These are phyloP conservation scores for Phalaenopsis hybrid DNA, from an alignment of 116 monocot species.

Conservation along the genomic window DNA sequence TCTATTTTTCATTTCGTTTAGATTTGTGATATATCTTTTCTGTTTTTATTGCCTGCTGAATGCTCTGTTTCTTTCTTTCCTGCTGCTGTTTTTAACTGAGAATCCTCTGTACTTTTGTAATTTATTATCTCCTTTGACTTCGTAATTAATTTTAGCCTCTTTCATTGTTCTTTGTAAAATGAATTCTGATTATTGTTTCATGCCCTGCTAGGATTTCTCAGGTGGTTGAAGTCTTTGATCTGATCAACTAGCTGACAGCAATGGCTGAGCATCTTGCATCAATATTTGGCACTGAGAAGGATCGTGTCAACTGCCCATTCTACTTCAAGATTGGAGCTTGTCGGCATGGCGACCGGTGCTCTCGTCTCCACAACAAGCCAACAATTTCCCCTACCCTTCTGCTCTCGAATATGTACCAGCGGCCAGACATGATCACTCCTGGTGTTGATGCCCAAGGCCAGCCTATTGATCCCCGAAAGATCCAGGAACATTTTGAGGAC, in stretches of 20 bases:
- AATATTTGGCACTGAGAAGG: constrained; percentile 65
- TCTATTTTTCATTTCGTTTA: neutral
- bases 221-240: neutral
- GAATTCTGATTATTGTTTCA: constrained; percentile 1
- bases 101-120: neutral
- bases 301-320: constrained; percentile 63
- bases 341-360: constrained; percentile 59
- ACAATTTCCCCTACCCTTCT: constrained; percentile 52
- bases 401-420: constrained; percentile 59
- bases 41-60: neutral
- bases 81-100: neutral
- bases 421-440: constrained; percentile 61
- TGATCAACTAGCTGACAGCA: neutral
- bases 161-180: neutral
- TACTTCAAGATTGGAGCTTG: constrained; percentile 70
- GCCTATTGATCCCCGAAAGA: constrained; percentile 40
- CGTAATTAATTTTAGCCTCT: neutral
- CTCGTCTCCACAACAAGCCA: constrained; percentile 51
- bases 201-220: neutral
- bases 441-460: constrained; percentile 52
- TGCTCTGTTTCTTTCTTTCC: no score
- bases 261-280: constrained; percentile 70
- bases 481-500: constrained; percentile 62
- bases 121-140: neutral
- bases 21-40: neutral